Percentiles rank a stretch among this genome's conserved stretches.
phyloP scores from a whole-genome alignment of 2,329 filamentous ascomycete species.

The Westerdykella ornata region DNA sequence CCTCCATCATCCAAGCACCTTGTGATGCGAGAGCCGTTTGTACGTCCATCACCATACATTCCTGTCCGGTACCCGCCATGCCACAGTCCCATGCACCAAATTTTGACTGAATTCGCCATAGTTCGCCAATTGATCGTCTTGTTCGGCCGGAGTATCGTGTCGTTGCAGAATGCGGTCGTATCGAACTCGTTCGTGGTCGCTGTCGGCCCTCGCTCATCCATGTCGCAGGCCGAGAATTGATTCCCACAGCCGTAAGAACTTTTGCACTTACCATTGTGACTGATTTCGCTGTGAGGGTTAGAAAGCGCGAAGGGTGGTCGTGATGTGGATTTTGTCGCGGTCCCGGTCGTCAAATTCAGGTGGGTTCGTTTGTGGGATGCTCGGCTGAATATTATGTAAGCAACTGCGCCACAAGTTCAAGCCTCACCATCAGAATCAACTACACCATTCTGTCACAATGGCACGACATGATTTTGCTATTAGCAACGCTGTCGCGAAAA shows the following conservation, averaged over 20 bases:
- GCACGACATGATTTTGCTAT: no score
- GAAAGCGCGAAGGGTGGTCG: conserved; percentile 32
- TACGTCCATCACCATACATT: no score
- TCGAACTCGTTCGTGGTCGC: not conserved
- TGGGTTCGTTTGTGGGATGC: conserved; percentile 27
- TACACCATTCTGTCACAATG: no score
- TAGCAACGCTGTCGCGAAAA: no score
- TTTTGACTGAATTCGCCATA: no score
- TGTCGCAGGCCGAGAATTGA: conserved; percentile 15
- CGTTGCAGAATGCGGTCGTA: no score
- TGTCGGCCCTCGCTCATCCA: conserved; percentile 18
- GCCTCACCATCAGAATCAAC: conserved; percentile 8
- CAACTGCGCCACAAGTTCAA: conserved; percentile 7
- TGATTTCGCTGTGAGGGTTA: conserved; percentile 34
- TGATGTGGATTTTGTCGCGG: conserved; percentile 15
- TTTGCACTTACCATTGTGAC: conserved; percentile 38
- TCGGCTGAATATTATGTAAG: conserved; percentile 27
- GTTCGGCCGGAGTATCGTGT: no score
- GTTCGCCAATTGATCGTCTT: not conserved
- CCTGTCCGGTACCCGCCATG: no score
- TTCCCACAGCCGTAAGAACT: not conserved
- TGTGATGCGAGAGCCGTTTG: no score
- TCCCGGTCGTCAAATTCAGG: not conserved
- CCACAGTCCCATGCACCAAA: no score
- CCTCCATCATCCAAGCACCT: no score